phyloP scores from a whole-genome alignment of 1,139 yeast species.

The Debaryomycetaceae sp. region DNA sequence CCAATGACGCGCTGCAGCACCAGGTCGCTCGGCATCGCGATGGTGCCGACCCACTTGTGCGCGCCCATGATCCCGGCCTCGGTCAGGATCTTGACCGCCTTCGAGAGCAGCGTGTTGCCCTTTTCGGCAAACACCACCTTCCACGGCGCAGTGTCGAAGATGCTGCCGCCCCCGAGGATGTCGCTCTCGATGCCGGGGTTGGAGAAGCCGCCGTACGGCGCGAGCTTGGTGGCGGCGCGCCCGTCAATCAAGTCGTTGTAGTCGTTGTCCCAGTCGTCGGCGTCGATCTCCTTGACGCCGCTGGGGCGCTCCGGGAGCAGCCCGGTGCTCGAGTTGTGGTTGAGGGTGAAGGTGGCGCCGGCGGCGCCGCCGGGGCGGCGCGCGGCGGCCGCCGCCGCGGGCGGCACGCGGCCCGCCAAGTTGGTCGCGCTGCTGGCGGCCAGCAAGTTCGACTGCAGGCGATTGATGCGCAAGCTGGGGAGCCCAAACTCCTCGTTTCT shows the following conservation, averaged over 20 bases:
- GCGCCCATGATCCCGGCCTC: conserved; percentile 44
- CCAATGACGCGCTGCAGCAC: conserved; percentile 54
- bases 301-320: conserved; percentile 1
- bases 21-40: conserved; percentile 87
- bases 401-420: conserved; percentile 9
- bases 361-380: conserved; percentile 3
- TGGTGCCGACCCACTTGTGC: conserved; percentile 79
- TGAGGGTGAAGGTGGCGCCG: too few relatives aligned
- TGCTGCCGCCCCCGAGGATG: conserved; percentile 42
- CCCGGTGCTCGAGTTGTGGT: conserved; percentile 1
- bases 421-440: conserved; percentile 13
- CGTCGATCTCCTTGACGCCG: conserved; percentile 9
- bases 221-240: conserved; percentile 32
- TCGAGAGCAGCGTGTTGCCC: conserved; percentile 86
- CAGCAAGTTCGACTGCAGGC: conserved; percentile 14
- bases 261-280: conserved; percentile 15
- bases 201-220: conserved; percentile 79
- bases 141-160: conserved; percentile 77
- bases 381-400: conserved; percentile 4
- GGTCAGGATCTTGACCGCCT: conserved; percentile 70
- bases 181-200: conserved; percentile 44
- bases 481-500: conserved; percentile 26
- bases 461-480: conserved; percentile 37
- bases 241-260: conserved; percentile 30
- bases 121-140: conserved; percentile 60